Conservation (phyloP, 192 early-diverging fungal species). For the Rhizophagus clarus region DNA sequence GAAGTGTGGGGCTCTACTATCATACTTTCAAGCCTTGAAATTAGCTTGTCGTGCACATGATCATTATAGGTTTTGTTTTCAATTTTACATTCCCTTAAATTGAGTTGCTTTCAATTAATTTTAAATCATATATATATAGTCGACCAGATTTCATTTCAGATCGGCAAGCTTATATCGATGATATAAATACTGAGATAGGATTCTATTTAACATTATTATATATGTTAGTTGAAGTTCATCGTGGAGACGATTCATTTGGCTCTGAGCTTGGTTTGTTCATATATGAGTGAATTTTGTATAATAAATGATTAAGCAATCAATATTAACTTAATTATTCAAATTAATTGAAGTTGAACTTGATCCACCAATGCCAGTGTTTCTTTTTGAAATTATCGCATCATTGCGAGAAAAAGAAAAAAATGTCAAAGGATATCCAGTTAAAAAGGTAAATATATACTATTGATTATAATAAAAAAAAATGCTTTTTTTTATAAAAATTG, state of each 20-base stretch:
- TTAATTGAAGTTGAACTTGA: conserved; percentile 37
- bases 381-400: conserved; percentile 67
- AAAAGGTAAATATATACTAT: conserved; percentile 49
- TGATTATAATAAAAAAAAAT: neutral
- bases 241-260: conserved; percentile 49
- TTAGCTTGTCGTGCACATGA: conserved; percentile 60
- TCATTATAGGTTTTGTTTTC: conserved; percentile 26
- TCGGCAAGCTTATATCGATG: conserved; percentile 24
- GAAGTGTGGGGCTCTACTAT: conserved; percentile 58
- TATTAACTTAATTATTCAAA: neutral
- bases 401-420: conserved; percentile 63
- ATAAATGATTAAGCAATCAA: neutral
- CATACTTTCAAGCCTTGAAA: conserved; percentile 57
- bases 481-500: neutral
- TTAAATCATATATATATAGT: neutral
- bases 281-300: neutral
- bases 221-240: conserved; percentile 61
- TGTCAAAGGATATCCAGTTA: conserved; percentile 69
- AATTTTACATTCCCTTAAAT: neutral
- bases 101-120: neutral
- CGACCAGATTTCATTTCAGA: neutral
- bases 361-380: conserved; percentile 55
- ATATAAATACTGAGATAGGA: conserved; percentile 44
- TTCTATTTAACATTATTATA: conserved; percentile 65
- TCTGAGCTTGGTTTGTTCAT: conserved; percentile 51